Evolutionary conservation across 179 eudicot species (phyloP).

Genomic region (Actinidia polygama): DNA sequence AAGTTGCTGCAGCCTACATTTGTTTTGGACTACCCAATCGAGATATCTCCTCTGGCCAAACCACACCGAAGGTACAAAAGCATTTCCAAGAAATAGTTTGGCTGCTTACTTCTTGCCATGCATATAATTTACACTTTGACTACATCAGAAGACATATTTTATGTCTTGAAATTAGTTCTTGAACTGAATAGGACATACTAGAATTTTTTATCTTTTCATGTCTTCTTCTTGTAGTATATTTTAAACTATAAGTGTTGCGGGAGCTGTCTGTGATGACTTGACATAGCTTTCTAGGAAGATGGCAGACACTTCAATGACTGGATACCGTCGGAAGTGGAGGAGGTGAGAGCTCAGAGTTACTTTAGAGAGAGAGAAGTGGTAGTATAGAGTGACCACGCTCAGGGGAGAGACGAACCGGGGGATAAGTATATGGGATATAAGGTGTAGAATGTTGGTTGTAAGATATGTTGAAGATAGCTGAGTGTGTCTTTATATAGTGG

Average conservation of each 20-base stretch:
- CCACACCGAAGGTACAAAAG: slow-evolving; percentile 83
- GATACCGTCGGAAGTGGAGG: neutral
- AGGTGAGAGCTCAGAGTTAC: neutral
- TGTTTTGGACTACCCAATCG: slow-evolving; percentile 96
- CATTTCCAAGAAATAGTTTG: neutral
- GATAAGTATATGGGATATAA: neutral
- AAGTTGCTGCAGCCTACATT: slow-evolving; percentile 92
- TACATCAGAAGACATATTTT: too few relatives aligned
- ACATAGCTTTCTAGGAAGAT: neutral
- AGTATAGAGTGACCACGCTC: neutral
- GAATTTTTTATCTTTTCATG: neutral
- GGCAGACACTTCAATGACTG: neutral
- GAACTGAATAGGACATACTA: neutral
- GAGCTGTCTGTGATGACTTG: neutral
- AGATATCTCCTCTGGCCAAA: slow-evolving; percentile 98
- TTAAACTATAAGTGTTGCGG: too few relatives aligned
- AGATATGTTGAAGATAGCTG: neutral
- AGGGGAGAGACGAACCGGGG: neutral
- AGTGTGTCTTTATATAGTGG: neutral
- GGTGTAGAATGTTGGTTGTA: neutral
- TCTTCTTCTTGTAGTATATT: too few relatives aligned
- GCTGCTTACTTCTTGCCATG: slow-evolving; percentile 12
- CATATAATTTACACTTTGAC: neutral
- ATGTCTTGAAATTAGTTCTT: slow-evolving; percentile 2
- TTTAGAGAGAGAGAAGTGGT: neutral